Evolutionary conservation across 1,139 yeast genomes (phyloP).

Genomic region (Wickerhamiella infanticola): DNA sequence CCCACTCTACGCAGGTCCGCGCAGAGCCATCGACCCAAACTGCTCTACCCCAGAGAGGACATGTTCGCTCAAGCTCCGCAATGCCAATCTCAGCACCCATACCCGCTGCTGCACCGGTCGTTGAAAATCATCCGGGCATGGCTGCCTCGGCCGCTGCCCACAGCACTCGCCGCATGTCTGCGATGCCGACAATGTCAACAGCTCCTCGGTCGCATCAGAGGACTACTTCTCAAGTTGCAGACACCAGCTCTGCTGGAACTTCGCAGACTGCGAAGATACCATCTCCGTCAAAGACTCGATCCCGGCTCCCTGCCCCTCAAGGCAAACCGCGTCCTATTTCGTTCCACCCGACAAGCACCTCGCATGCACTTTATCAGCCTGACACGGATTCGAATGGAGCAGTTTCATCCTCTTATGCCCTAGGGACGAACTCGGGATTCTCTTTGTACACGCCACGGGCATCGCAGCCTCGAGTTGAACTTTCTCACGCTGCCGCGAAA

Average conservation of each 20-base stretch:
- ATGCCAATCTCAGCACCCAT: constrained; percentile 1
- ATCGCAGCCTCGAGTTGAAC: constrained; percentile 24
- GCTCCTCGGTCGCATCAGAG: not conserved
- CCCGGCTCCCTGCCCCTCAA: constrained; percentile 16
- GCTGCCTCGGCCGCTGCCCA: not conserved
- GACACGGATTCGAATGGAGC: constrained; percentile 7
- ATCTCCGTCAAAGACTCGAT: constrained; percentile 10
- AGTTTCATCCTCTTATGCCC: constrained; percentile 1
- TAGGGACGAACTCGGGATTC: constrained; percentile 10
- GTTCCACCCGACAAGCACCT: constrained; percentile 19
- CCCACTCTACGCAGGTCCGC: not conserved
- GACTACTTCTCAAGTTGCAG: not conserved
- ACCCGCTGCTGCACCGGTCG: not conserved
- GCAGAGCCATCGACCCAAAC: not conserved
- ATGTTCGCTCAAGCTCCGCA: constrained; percentile 3
- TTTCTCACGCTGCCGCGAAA: constrained; percentile 23
- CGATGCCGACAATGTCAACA: not conserved
- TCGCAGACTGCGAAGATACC: not conserved
- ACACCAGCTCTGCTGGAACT: not conserved
- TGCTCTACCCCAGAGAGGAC: not conserved
- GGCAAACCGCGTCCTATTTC: constrained; percentile 27
- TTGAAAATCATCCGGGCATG: not conserved
- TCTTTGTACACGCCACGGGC: constrained; percentile 18
- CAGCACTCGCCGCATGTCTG: not conserved
- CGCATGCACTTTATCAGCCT: constrained; percentile 1